Evolutionary conservation across 23 red algal species (phyloP).

Genomic region (Gracilaria domingensis): DNA sequence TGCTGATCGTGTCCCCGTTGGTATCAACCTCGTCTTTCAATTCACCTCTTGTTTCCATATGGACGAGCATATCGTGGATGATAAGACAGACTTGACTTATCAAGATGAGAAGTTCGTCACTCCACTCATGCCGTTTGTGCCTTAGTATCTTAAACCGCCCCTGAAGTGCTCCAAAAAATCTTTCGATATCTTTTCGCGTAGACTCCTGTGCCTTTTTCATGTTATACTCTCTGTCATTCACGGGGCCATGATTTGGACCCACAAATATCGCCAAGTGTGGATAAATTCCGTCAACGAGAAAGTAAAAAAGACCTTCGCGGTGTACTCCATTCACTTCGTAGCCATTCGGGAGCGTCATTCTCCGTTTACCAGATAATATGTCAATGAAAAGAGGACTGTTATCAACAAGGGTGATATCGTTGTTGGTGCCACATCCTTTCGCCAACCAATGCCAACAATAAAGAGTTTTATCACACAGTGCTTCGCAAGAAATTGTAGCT

Average conservation of each 20-base stretch:
- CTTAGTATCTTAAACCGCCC: too few species aligned
- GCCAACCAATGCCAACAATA: too few species aligned
- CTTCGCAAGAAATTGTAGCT: too few species aligned
- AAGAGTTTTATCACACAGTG: too few species aligned
- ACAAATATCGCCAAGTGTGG: slow-evolving; percentile 38
- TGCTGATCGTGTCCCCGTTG: not conserved
- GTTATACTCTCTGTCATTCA: not conserved
- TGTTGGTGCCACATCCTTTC: too few species aligned
- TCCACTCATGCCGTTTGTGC: too few species aligned
- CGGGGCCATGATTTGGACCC: not conserved
- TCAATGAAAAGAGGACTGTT: too few species aligned
- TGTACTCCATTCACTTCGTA: too few species aligned
- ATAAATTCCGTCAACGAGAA: slow-evolving; percentile 40
- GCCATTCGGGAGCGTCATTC: too few species aligned
- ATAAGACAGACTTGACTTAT: slow-evolving; percentile 34
- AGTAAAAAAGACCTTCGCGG: not conserved
- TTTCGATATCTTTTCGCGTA: slow-evolving; percentile 43
- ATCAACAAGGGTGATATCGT: too few species aligned
- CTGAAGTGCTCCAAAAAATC: slow-evolving; percentile 37
- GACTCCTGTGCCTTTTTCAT: slow-evolving; percentile 17
- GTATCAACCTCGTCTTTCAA: too few species aligned
- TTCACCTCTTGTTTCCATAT: not conserved
- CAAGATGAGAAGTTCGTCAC: not conserved
- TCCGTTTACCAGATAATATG: too few species aligned
- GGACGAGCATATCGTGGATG: slow-evolving; percentile 14